phyloP scores from a whole-genome alignment of 257 asterid species.

The Gentiana straminea region DNA sequence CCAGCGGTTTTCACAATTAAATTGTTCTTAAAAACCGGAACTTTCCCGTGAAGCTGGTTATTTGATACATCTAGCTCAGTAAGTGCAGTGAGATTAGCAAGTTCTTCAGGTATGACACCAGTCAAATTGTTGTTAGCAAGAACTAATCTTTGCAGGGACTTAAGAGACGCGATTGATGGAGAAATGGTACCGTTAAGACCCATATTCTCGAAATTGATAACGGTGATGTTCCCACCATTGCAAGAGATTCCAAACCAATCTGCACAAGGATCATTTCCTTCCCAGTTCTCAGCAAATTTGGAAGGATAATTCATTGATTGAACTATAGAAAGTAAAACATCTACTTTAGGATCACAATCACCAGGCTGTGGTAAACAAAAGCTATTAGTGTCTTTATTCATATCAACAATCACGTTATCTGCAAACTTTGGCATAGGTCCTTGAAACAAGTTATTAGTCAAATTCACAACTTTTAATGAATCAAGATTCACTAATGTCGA shows the following conservation, averaged over 20 bases:
- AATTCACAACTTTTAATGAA: constrained; percentile 55
- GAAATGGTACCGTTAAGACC: constrained; percentile 69
- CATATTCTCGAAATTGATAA: constrained; percentile 77
- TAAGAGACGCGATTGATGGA: constrained; percentile 46
- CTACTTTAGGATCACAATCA: constrained; percentile 68
- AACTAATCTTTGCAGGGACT: constrained; percentile 55
- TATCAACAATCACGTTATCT: constrained; percentile 47
- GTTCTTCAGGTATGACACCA: constrained; percentile 63
- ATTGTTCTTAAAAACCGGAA: constrained; percentile 56
- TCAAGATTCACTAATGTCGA: constrained; percentile 52
- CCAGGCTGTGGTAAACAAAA: constrained; percentile 80
- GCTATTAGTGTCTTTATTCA: constrained; percentile 43
- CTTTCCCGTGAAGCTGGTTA: constrained; percentile 61
- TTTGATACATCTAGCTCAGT: constrained; percentile 64
- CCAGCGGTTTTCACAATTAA: constrained; percentile 45
- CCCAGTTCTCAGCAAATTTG: constrained; percentile 72
- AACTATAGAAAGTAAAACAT: constrained; percentile 39
- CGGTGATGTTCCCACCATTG: constrained; percentile 54
- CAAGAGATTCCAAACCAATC: constrained; percentile 86
- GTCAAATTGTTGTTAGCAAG: constrained; percentile 71
- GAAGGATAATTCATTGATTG: constrained; percentile 53
- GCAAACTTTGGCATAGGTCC: constrained; percentile 77
- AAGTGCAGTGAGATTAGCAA: constrained; percentile 45
- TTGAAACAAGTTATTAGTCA: constrained; percentile 81
- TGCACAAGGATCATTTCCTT: constrained; percentile 70